These are phyloP conservation scores for Cryptococcus hybrid DNA, from an alignment of 1,284 basidiomycete species.

Conservation along the genomic window DNA sequence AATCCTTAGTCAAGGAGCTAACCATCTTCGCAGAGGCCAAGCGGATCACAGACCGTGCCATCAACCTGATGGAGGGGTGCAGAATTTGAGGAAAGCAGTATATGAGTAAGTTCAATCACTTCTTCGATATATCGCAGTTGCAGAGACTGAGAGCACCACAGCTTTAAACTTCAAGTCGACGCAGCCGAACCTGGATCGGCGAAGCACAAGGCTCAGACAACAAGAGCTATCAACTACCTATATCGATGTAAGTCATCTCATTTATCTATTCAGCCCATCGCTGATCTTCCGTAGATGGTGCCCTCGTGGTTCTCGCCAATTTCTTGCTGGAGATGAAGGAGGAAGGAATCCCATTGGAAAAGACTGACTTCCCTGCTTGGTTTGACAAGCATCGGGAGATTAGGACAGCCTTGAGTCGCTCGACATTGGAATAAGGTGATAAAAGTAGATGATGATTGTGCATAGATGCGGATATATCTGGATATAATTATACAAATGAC, in stretches of 20 bases:
- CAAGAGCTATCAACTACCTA: constrained; percentile 80
- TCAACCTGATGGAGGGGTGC: constrained; percentile 86
- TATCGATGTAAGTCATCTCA: constrained; percentile 49
- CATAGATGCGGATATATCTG: neutral
- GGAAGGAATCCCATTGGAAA: constrained; percentile 51
- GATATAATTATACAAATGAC: neutral
- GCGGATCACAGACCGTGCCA: constrained; percentile 78
- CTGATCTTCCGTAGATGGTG: constrained; percentile 64
- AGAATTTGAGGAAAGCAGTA: constrained; percentile 87
- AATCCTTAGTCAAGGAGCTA: constrained; percentile 48
- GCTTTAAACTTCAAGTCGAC: constrained; percentile 87
- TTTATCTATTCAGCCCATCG: neutral
- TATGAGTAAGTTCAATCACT: constrained; percentile 66
- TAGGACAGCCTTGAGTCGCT: constrained; percentile 67
- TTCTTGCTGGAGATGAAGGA: constrained; percentile 78
- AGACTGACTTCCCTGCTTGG: constrained; percentile 68
- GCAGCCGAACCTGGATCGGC: constrained; percentile 72
- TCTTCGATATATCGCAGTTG: neutral
- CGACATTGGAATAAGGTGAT: constrained; percentile 64
- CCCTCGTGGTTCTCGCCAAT: constrained; percentile 91
- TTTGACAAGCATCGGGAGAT: constrained; percentile 80
- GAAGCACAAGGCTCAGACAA: constrained; percentile 71
- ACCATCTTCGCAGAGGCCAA: constrained; percentile 72
- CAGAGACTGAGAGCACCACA: constrained; percentile 38
- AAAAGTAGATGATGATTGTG: neutral